phyloP scores from a whole-genome alignment of 23 red algal species.

The Gracilaria domingensis region DNA sequence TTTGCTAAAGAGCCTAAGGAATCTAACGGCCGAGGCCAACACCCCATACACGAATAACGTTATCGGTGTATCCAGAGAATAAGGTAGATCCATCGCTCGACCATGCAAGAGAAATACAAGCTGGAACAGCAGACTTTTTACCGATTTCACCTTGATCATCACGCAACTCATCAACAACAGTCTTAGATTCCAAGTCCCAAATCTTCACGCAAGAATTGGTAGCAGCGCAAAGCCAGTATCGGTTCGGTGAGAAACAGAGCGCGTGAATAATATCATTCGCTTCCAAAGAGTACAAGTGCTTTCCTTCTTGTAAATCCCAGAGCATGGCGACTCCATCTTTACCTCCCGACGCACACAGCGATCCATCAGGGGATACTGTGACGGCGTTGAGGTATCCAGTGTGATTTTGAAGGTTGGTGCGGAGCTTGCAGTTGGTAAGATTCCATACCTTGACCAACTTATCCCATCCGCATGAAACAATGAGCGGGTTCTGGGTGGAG shows the following conservation, averaged over 20 bases:
- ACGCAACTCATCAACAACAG: slow-evolving; percentile 92
- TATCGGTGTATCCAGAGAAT: slow-evolving; percentile 98
- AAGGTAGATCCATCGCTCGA: slow-evolving; percentile 94
- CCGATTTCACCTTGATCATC: slow-evolving; percentile 88
- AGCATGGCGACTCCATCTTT: slow-evolving; percentile 94
- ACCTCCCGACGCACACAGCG: slow-evolving; percentile 94
- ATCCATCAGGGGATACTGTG: slow-evolving; percentile 97
- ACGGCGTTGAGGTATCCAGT: slow-evolving; percentile 96
- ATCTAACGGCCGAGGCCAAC: slow-evolving; percentile 40
- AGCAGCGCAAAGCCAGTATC: slow-evolving; percentile 99
- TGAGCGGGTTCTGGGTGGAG: slow-evolving; percentile 88
- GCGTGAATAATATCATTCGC: slow-evolving; percentile 98
- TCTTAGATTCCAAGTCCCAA: slow-evolving; percentile 99
- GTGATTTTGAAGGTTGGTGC: slow-evolving; percentile 88
- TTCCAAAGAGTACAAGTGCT: slow-evolving; percentile 97
- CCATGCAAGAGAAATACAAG: slow-evolving; percentile 96
- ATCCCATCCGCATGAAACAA: slow-evolving; percentile 99
- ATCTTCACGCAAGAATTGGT: slow-evolving; percentile 95
- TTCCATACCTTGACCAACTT: slow-evolving; percentile 99
- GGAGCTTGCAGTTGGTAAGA: slow-evolving; percentile 94
- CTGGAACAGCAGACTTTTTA: slow-evolving; percentile 86
- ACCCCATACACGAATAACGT: slow-evolving; percentile 94
- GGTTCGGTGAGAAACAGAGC: slow-evolving; percentile 98
- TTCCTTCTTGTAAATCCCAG: slow-evolving; percentile 97
- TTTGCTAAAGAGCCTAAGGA: too few relatives aligned